Evolutionary conservation across 2,329 filamentous ascomycete genomes (phyloP).

Genomic region (Xylariaceae sp.): DNA sequence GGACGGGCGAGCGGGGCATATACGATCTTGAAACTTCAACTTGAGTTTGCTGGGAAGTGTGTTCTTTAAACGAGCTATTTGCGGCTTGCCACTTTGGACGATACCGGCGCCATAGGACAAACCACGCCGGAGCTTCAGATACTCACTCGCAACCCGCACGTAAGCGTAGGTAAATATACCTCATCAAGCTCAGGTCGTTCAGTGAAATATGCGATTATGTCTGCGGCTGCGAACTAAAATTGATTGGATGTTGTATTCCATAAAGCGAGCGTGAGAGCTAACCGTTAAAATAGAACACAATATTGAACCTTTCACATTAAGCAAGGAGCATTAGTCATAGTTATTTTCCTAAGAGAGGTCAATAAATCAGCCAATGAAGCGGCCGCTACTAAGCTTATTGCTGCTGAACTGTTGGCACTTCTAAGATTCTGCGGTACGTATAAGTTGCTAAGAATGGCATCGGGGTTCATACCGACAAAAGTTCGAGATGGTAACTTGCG

Average conservation of each 20-base stretch:
- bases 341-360: no score
- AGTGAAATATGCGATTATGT: no score
- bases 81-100: constrained; percentile 20
- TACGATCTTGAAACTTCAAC: background rate
- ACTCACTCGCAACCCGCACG: no score
- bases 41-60: background rate
- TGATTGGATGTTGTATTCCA: no score
- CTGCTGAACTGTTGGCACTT: background rate
- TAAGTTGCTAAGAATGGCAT: constrained; percentile 14
- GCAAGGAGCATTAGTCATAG: background rate
- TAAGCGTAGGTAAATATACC: no score
- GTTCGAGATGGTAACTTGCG: no score
- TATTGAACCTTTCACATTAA: constrained; percentile 3
- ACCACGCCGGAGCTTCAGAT: background rate
- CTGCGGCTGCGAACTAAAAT: no score
- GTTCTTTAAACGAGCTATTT: background rate
- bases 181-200: no score
- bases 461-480: no score
- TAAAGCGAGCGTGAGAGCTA: no score
- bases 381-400: constrained; percentile 1
- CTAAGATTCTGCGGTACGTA: no score
- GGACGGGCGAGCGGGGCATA: background rate
- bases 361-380: background rate
- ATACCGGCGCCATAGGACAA: constrained; percentile 2
- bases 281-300: background rate